Percentiles rank a stretch among this genome's conserved stretches.
Conservation (phyloP, 208 protist species). For the Wallacemonas rigidus region DNA sequence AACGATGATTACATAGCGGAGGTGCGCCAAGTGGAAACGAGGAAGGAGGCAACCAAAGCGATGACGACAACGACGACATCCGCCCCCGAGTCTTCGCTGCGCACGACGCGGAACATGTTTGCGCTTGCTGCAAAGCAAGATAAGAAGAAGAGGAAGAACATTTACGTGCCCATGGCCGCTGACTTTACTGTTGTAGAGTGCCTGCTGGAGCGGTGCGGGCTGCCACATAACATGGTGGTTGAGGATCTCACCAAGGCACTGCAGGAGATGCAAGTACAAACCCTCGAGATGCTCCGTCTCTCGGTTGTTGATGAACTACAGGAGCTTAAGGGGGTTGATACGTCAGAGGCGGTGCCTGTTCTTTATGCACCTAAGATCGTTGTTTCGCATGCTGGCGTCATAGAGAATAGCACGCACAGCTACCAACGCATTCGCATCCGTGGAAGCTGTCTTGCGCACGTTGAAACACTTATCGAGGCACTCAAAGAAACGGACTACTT, state of each 20-base stretch:
- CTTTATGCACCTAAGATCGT: conserved; percentile 83
- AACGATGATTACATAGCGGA: conserved; percentile 55
- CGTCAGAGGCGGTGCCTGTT: conserved; percentile 55
- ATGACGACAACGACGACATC: not conserved
- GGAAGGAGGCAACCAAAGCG: conserved; percentile 19
- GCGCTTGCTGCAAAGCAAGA: conserved; percentile 3
- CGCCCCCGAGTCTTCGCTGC: not conserved
- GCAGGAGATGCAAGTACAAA: conserved; percentile 68
- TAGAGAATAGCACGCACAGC: conserved; percentile 80
- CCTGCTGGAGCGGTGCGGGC: conserved; percentile 74
- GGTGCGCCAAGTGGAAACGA: conserved; percentile 38
- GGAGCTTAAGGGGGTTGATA: conserved; percentile 12
- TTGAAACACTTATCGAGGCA: conserved; percentile 62
- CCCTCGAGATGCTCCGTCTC: conserved; percentile 69
- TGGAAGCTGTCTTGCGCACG: conserved; percentile 78
- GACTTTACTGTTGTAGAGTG: conserved; percentile 88
- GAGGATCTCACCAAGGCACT: conserved; percentile 78
- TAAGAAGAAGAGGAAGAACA: conserved; percentile 17
- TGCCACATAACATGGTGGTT: conserved; percentile 83
- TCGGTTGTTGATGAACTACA: conserved; percentile 49
- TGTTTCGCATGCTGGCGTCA: conserved; percentile 78
- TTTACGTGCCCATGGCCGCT: conserved; percentile 51
- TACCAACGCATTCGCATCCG: conserved; percentile 89
- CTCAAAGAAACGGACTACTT: conserved; percentile 65
- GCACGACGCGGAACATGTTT: conserved; percentile 12